These are phyloP conservation scores for Globisporangium orthogonon DNA, from an alignment of 352 stramenopile species.

Conservation along the genomic window DNA sequence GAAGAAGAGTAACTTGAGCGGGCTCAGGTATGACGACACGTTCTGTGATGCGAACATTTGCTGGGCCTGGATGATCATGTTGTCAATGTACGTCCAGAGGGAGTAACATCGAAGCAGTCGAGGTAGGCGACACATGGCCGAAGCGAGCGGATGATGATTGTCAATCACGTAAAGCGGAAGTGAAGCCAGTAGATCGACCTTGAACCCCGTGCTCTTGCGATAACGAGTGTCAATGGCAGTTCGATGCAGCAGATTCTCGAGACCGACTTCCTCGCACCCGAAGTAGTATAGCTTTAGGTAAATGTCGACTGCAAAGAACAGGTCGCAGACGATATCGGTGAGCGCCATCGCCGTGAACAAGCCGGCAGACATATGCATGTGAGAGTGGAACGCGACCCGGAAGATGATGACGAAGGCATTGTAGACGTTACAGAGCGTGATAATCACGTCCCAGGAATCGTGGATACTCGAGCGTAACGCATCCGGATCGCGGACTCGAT, in stretches of 20 bases:
- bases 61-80: conserved; percentile 64
- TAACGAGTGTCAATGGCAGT: conserved; percentile 29
- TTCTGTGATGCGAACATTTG: conserved; percentile 60
- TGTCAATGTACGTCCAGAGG: conserved; percentile 50
- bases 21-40: conserved; percentile 61
- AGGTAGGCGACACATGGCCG: conserved; percentile 43
- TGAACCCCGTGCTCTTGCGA: conserved; percentile 31
- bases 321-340: conserved; percentile 47
- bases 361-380: conserved; percentile 26
- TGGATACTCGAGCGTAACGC: conserved; percentile 16
- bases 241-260: conserved; percentile 41
- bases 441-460: conserved; percentile 35
- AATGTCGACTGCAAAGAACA: conserved; percentile 47
- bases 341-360: conserved; percentile 20
- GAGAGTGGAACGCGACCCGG: conserved; percentile 54
- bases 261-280: conserved; percentile 25
- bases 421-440: conserved; percentile 63
- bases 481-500: conserved; percentile 4
- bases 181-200: conserved; percentile 45
- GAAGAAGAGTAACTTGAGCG: conserved; percentile 66
- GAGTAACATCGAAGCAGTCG: conserved; percentile 46
- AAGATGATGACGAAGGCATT: conserved; percentile 64
- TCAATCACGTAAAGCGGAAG: conserved; percentile 51
- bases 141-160: conserved; percentile 8
- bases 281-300: conserved; percentile 72